phyloP scores from a whole-genome alignment of 2,329 filamentous ascomycete species.

The Penicillium italicum region DNA sequence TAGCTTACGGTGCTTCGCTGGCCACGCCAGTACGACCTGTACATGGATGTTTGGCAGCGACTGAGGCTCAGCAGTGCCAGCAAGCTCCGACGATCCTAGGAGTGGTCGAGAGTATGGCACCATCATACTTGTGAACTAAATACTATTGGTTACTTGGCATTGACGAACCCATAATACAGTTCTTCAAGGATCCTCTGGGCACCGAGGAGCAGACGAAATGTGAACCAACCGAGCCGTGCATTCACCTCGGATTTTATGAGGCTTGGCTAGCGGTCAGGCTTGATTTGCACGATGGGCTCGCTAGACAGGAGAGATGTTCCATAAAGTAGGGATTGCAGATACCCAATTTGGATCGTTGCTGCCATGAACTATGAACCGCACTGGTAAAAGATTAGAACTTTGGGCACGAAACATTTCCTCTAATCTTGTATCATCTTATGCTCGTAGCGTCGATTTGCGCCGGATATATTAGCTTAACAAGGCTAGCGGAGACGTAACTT shows the following conservation, averaged over 20 bases:
- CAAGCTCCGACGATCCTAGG: background rate
- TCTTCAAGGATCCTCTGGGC: background rate
- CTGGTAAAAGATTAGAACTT: background rate
- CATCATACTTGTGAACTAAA: rapidly evolving
- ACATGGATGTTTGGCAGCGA: background rate
- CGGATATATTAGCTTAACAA: background rate
- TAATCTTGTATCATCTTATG: background rate
- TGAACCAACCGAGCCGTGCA: background rate
- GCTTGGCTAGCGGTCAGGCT: background rate
- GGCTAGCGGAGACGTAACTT: background rate
- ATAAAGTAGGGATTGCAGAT: background rate
- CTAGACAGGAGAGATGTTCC: background rate
- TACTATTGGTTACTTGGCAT: background rate
- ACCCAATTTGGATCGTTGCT: background rate
- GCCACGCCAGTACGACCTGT: background rate
- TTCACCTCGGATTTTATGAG: background rate
- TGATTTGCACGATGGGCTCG: background rate
- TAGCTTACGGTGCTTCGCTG: background rate
- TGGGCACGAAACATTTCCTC: background rate
- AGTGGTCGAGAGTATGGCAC: background rate
- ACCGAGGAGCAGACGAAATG: background rate
- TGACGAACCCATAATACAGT: background rate
- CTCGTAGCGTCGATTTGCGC: background rate
- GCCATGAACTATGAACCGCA: background rate
- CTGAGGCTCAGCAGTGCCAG: background rate